A percentile compares a stretch with the other conserved stretches of the same genome.
Conservation (phyloP, 768 basidiomycete species). For the Agrocybe praecox region DNA sequence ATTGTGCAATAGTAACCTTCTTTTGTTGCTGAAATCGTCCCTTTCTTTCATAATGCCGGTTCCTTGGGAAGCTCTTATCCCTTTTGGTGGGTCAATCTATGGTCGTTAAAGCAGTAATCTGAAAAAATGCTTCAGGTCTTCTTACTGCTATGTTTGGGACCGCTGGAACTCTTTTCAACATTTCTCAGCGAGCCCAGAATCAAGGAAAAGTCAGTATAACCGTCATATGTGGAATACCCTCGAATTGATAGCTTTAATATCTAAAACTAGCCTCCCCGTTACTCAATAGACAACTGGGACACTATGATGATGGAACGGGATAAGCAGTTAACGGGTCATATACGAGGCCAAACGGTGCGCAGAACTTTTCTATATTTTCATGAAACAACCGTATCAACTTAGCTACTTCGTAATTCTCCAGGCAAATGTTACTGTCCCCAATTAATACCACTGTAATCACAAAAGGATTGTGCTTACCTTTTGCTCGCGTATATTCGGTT, state of each 20-base stretch:
- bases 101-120: neutral
- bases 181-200: constrained; percentile 80
- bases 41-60: constrained; percentile 72
- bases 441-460: neutral
- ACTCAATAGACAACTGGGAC: constrained; percentile 89
- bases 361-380: constrained; percentile 9
- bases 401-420: neutral
- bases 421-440: neutral
- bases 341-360: constrained; percentile 84
- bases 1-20: neutral
- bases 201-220: constrained; percentile 75
- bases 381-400: neutral
- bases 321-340: constrained; percentile 81
- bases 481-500: neutral
- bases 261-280: constrained; percentile 71
- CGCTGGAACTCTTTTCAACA: constrained; percentile 84
- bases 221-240: neutral
- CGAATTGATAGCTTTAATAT: neutral
- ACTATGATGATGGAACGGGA: constrained; percentile 97
- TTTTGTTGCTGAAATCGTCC: neutral
- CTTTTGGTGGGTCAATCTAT: constrained; percentile 65
- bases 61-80: constrained; percentile 97
- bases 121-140: constrained; percentile 54
- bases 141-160: constrained; percentile 87
- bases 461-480: neutral